Evolutionary conservation across 2,329 filamentous ascomycete species (phyloP).

Genomic region (Rhynchosporium graminicola): DNA sequence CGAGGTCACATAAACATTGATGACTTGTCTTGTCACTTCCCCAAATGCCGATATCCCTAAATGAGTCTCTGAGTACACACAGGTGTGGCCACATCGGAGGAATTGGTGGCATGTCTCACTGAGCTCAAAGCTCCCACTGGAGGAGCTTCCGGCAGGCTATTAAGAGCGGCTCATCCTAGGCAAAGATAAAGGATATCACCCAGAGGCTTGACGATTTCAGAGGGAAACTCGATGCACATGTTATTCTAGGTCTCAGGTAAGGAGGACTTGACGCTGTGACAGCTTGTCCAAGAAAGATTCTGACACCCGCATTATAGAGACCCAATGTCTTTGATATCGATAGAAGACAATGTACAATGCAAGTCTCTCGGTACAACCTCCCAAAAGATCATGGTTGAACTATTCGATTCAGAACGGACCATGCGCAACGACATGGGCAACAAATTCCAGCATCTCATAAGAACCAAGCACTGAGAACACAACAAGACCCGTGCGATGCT

Average conservation of each 20-base stretch:
- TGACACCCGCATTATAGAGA: background rate
- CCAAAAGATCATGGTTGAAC: background rate
- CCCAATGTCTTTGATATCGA: background rate
- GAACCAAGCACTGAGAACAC: background rate
- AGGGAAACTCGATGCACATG: background rate
- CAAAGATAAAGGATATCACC: background rate
- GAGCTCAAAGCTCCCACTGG: background rate
- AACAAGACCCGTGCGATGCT: background rate
- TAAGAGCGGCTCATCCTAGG: slow-evolving; percentile 1
- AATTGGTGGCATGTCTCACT: background rate
- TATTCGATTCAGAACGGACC: background rate
- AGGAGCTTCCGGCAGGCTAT: slow-evolving; percentile 11
- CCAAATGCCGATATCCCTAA: too few species aligned
- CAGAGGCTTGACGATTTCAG: background rate
- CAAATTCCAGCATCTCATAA: background rate
- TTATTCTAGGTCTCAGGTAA: background rate
- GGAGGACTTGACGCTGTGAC: background rate
- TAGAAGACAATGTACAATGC: background rate
- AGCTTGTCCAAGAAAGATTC: background rate
- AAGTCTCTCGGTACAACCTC: background rate
- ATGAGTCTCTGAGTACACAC: too few species aligned
- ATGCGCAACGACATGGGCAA: background rate
- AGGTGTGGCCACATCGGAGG: too few species aligned
- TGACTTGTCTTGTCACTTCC: too few species aligned
- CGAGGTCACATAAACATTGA: too few species aligned